phyloP scores from a whole-genome alignment of 2,329 filamentous ascomycete genomes.

The Plenodomus tracheiphilus region DNA sequence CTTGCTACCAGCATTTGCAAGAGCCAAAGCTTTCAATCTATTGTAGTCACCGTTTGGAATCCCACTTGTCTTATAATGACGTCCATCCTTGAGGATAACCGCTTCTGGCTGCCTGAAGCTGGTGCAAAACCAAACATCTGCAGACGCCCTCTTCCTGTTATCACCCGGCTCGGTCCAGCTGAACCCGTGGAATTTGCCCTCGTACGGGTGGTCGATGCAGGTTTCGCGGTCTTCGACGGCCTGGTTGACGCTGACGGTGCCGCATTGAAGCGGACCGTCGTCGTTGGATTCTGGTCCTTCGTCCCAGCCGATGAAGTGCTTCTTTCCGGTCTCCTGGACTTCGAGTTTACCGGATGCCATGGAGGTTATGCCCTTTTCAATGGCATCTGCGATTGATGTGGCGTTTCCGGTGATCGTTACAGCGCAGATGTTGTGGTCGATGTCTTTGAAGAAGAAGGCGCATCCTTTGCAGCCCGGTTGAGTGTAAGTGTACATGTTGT shows the following conservation, averaged over 20 bases:
- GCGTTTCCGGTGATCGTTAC: background rate
- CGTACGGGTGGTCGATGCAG: background rate
- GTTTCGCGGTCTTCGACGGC: background rate
- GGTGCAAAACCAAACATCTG: background rate
- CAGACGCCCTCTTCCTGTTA: background rate
- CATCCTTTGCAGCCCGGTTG: background rate
- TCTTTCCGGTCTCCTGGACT: background rate
- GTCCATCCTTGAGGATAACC: background rate
- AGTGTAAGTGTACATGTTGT: constrained; percentile 8
- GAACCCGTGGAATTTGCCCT: background rate
- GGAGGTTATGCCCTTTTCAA: background rate
- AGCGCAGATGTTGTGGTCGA: constrained; percentile 6
- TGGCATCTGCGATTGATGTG: background rate
- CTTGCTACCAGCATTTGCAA: no score
- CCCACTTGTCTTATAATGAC: background rate
- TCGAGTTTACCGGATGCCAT: constrained; percentile 1
- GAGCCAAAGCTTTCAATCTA: no score
- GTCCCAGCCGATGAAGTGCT: constrained; percentile 1
- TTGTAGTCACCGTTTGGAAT: no score
- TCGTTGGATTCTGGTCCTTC: background rate
- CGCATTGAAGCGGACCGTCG: constrained; percentile 1
- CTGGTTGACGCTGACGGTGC: background rate
- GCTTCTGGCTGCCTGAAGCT: background rate
- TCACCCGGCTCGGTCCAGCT: constrained; percentile 1
- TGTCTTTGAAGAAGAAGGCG: constrained; percentile 4